Percentiles rank a stretch among this genome's conserved stretches.
Evolutionary conservation across 768 basidiomycete species (phyloP).

Genomic region (Suillus cothurnatus): DNA sequence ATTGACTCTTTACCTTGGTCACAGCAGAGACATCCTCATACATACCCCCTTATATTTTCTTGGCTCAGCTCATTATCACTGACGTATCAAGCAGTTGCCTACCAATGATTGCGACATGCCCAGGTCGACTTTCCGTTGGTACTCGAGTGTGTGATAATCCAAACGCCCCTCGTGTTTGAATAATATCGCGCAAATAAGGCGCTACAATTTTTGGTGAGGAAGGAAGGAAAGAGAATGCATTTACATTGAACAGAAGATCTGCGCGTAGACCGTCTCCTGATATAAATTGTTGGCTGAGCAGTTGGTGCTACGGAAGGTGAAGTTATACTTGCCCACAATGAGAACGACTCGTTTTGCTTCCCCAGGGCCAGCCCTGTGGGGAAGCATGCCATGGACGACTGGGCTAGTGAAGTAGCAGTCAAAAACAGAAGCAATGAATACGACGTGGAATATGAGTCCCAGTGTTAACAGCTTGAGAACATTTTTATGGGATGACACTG

Average conservation of each 20-base stretch:
- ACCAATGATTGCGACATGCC: slow-evolving; percentile 89
- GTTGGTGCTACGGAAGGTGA: background rate
- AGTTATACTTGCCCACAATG: slow-evolving; percentile 61
- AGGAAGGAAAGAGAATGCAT: slow-evolving; percentile 55
- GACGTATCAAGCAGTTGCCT: slow-evolving; percentile 12
- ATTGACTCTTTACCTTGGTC: slow-evolving; percentile 57
- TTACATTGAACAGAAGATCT: slow-evolving; percentile 69
- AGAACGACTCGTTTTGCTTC: slow-evolving; percentile 76
- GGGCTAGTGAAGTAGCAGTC: slow-evolving; percentile 90
- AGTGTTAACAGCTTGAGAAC: slow-evolving; percentile 53
- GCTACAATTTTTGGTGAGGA: slow-evolving; percentile 64
- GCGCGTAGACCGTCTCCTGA: slow-evolving; percentile 84
- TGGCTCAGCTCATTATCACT: slow-evolving; percentile 11
- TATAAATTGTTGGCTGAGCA: slow-evolving; percentile 4
- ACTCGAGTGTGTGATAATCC: slow-evolving; percentile 86
- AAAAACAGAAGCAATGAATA: slow-evolving; percentile 73
- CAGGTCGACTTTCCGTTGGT: slow-evolving; percentile 86
- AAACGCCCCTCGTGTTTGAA: slow-evolving; percentile 69
- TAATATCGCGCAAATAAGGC: slow-evolving; percentile 71
- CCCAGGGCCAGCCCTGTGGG: slow-evolving; percentile 45
- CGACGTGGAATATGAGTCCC: slow-evolving; percentile 73
- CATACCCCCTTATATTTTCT: slow-evolving; percentile 68
- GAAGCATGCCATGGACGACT: slow-evolving; percentile 76
- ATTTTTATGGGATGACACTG: slow-evolving; percentile 21
- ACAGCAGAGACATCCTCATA: slow-evolving; percentile 90